Conservation (phyloP, 2,329 filamentous ascomycete species). For the Colletotrichum shisoi region DNA sequence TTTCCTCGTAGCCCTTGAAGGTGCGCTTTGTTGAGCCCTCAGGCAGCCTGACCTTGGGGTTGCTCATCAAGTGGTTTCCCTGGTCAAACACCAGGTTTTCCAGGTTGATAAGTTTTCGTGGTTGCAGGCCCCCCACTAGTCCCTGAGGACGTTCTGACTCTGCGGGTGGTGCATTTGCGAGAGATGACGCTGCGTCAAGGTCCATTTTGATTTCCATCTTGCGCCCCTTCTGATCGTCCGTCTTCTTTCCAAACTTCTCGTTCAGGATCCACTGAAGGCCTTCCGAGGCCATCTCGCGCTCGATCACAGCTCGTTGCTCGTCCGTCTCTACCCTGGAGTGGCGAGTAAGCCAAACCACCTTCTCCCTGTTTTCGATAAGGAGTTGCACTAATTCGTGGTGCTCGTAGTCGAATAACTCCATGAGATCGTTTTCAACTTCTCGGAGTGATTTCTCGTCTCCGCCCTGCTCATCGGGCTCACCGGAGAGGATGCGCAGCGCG, state of each 20-base stretch:
- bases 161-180: conserved; percentile 55
- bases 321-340: conserved; percentile 84
- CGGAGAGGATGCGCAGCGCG: conserved; percentile 83
- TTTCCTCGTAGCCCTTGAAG: conserved; percentile 98
- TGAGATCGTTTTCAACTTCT: conserved; percentile 97
- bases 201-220: conserved; percentile 96
- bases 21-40: conserved; percentile 94
- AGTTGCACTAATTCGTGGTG: conserved; percentile 92
- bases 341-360: conserved; percentile 93
- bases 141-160: conserved; percentile 69
- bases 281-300: conserved; percentile 89
- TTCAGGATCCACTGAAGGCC: conserved; percentile 87
- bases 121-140: conserved; percentile 83
- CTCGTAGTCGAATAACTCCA: conserved; percentile 98
- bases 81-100: conserved; percentile 98
- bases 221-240: conserved; percentile 65
- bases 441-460: conserved; percentile 85
- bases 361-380: conserved; percentile 89
- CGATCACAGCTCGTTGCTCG: conserved; percentile 76
- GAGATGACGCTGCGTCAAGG: conserved; percentile 74
- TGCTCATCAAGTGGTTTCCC: conserved; percentile 99
- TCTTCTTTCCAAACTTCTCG: conserved; percentile 79
- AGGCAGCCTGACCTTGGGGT: conserved; percentile 90
- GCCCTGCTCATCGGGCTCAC: conserved; percentile 71
- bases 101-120: conserved; percentile 86